These are phyloP conservation scores for Colletotrichum viniferum DNA, from an alignment of 2,329 filamentous ascomycete species.

Conservation along the genomic window DNA sequence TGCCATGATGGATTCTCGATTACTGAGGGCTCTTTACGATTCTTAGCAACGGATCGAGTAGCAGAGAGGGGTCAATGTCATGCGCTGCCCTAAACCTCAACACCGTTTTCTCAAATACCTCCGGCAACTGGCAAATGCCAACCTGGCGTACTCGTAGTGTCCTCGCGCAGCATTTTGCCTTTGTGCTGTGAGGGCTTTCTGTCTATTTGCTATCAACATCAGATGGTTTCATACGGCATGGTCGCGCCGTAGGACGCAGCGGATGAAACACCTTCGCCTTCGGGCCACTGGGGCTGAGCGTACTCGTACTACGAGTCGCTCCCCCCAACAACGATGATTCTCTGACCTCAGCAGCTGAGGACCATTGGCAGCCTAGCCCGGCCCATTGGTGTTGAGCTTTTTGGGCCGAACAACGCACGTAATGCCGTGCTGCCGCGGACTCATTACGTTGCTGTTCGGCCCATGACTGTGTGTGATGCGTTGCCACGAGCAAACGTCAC, in stretches of 20 bases:
- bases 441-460: not conserved
- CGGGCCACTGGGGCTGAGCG: not conserved
- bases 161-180: not conserved
- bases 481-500: not conserved
- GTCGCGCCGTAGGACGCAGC: conserved; percentile 6
- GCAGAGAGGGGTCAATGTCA: not conserved
- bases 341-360: not conserved
- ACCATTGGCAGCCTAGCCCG: not conserved
- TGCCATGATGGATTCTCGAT: not conserved
- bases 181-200: not conserved
- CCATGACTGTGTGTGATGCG: not conserved
- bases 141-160: not conserved
- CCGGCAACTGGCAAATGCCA: not conserved
- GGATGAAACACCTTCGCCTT: conserved; percentile 11
- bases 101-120: not conserved
- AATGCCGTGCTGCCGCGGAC: not conserved
- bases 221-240: conserved; percentile 16
- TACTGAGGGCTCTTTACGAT: not conserved
- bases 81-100: not conserved
- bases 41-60: not conserved
- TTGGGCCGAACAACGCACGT: not conserved
- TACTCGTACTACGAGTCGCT: not conserved
- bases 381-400: not conserved
- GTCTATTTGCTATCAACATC: not conserved
- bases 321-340: not conserved